Percentiles rank a stretch among this genome's conserved stretches.
These are phyloP conservation scores for Porphyridium purpureum DNA, from an alignment of 23 red algal genomes.

Conservation along the genomic window DNA sequence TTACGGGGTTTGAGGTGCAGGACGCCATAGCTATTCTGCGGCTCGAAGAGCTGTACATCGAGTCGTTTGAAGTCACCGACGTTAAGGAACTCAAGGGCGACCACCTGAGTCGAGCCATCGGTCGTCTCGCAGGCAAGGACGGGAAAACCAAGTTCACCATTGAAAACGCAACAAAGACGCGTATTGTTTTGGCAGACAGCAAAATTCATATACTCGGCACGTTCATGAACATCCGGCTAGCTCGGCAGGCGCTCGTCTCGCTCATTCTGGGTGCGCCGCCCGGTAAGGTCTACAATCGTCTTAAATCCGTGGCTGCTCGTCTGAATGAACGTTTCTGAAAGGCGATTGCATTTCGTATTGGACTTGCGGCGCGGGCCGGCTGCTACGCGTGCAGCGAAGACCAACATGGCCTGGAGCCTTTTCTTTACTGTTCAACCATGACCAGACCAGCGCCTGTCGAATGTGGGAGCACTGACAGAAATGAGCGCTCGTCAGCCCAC, in stretches of 20 bases:
- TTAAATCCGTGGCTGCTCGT: constrained; percentile 45
- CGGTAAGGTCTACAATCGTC: constrained; percentile 81
- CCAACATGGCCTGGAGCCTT: too few relatives aligned
- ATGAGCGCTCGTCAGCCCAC: too few relatives aligned
- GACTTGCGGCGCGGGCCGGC: too few relatives aligned
- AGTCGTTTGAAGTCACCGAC: constrained; percentile 77
- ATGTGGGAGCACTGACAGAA: too few relatives aligned
- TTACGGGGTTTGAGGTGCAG: constrained; percentile 64
- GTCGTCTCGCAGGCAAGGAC: constrained; percentile 77
- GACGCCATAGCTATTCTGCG: constrained; percentile 82
- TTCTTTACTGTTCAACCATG: too few relatives aligned
- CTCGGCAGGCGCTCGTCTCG: constrained; percentile 55
- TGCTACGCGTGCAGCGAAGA: too few relatives aligned
- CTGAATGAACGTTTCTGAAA: constrained; percentile 60
- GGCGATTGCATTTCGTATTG: too few relatives aligned
- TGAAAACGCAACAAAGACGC: constrained; percentile 85
- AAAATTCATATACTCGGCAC: constrained; percentile 87
- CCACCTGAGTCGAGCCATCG: constrained; percentile 72
- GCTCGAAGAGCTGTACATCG: constrained; percentile 81
- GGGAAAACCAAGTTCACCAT: constrained; percentile 94
- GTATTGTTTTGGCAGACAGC: constrained; percentile 85
- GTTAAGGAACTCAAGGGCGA: constrained; percentile 80
- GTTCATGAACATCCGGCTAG: constrained; percentile 63
- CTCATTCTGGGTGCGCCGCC: constrained; percentile 89
- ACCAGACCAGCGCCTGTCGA: too few relatives aligned